Evolutionary conservation across 2,329 filamentous ascomycete genomes (phyloP).

Genomic region (Cytospora schulzeri): DNA sequence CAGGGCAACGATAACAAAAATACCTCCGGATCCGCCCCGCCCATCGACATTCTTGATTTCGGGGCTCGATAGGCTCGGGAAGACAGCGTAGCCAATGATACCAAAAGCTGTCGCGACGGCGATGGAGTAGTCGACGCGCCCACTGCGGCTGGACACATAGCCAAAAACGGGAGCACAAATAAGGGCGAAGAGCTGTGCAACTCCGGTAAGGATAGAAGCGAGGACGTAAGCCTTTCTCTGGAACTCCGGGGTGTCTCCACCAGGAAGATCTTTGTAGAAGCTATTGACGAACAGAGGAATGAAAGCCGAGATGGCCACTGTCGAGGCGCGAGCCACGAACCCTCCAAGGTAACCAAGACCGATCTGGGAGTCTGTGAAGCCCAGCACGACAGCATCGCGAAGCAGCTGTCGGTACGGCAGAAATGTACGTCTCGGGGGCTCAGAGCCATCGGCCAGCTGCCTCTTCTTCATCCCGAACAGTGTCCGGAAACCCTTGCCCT

Average conservation of each 20-base stretch:
- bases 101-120: slow-evolving; percentile 72
- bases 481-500: slow-evolving; percentile 70
- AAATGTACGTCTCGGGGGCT: slow-evolving; percentile 33
- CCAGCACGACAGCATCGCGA: slow-evolving; percentile 66
- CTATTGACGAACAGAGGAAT: slow-evolving; percentile 93
- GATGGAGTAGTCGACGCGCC: slow-evolving; percentile 72
- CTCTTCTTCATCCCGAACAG: slow-evolving; percentile 49
- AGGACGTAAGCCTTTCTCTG: slow-evolving; percentile 81
- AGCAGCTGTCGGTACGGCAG: slow-evolving; percentile 64
- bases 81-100: slow-evolving; percentile 73
- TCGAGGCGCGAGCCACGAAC: slow-evolving; percentile 91
- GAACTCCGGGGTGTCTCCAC: slow-evolving; percentile 66
- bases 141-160: slow-evolving; percentile 72
- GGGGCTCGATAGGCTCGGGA: slow-evolving; percentile 76
- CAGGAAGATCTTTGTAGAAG: slow-evolving; percentile 73
- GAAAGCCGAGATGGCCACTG: slow-evolving; percentile 92
- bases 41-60: slow-evolving; percentile 67
- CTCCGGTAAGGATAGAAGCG: slow-evolving; percentile 82
- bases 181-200: slow-evolving; percentile 84
- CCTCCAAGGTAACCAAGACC: slow-evolving; percentile 88
- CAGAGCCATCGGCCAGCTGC: slow-evolving; percentile 27
- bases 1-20: slow-evolving; percentile 77
- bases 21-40: slow-evolving; percentile 65
- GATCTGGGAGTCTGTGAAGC: slow-evolving; percentile 75
- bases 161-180: slow-evolving; percentile 86